Percentiles rank a stretch among this genome's conserved stretches.
phyloP scores from a whole-genome alignment of 805 yeast genomes.

The Metschnikowia cerradonensis region DNA sequence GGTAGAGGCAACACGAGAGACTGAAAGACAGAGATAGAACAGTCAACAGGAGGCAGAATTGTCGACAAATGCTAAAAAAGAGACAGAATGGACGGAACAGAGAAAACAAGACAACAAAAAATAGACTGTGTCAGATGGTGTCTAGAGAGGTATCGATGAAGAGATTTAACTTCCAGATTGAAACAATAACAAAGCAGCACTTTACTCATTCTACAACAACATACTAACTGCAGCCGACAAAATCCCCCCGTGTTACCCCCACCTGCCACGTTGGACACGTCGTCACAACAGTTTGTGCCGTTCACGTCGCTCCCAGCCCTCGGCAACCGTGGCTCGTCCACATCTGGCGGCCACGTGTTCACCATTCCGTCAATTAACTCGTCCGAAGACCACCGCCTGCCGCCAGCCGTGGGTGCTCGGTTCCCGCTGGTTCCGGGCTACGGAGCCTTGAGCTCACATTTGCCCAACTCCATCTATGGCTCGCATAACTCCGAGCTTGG shows the following conservation, averaged over 20 bases:
- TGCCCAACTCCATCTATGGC: slow-evolving; percentile 16
- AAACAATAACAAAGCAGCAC: too few relatives aligned
- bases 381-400: slow-evolving; percentile 23
- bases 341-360: slow-evolving; percentile 41
- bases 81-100: too few relatives aligned
- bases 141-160: too few relatives aligned
- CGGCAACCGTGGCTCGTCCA: slow-evolving; percentile 37
- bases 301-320: slow-evolving; percentile 51
- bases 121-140: too few relatives aligned
- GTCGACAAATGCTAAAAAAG: too few relatives aligned
- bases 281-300: slow-evolving; percentile 46
- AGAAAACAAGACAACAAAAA: too few relatives aligned
- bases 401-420: slow-evolving; percentile 8
- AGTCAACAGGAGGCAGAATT: too few relatives aligned
- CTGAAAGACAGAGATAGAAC: too few relatives aligned
- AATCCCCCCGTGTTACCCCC: slow-evolving; percentile 60
- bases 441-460: slow-evolving; percentile 16
- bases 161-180: too few relatives aligned
- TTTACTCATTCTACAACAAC: too few relatives aligned
- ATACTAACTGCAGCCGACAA: slow-evolving; percentile 47
- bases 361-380: slow-evolving; percentile 46
- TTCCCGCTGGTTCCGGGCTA: slow-evolving; percentile 18
- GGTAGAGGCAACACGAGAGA: too few relatives aligned
- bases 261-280: slow-evolving; percentile 50
- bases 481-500: neutral